A percentile compares a stretch with the other conserved stretches of the same genome.
Conservation (phyloP, 2,329 filamentous ascomycete species). For the Trichoderma breve region DNA sequence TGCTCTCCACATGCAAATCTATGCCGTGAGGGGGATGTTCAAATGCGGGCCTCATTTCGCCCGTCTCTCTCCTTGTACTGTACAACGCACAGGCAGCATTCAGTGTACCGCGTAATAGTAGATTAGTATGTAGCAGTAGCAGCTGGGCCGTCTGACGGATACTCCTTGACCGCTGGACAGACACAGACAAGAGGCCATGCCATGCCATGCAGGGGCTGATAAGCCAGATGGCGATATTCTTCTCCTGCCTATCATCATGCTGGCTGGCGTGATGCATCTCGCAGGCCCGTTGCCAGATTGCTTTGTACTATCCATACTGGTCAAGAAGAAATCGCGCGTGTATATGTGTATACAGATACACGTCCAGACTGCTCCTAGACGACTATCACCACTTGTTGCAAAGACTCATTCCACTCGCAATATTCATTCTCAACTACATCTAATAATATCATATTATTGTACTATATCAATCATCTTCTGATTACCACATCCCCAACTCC, state of each 20-base stretch:
- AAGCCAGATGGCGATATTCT: background rate
- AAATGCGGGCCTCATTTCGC: conserved; percentile 12
- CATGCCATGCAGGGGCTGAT: background rate
- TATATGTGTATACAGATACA: background rate
- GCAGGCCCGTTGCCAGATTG: background rate
- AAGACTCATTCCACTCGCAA: background rate
- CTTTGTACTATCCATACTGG: background rate
- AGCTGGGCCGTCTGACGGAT: background rate
- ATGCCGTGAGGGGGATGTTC: conserved; percentile 7
- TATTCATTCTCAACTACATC: background rate
- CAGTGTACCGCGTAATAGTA: background rate
- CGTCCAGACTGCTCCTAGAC: background rate
- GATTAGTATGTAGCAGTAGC: background rate
- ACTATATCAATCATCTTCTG: background rate
- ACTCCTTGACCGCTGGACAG: background rate
- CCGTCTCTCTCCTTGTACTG: background rate
- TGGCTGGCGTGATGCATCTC: background rate
- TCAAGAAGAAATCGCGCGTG: background rate
- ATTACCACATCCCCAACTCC: background rate
- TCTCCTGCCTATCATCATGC: background rate
- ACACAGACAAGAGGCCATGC: background rate
- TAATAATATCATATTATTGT: background rate
- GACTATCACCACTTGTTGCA: background rate
- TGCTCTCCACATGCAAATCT: conserved; percentile 13
- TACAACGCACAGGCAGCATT: background rate